phyloP scores from a whole-genome alignment of 352 stramenopile genomes.

The Pythium rhizo-oryzae region DNA sequence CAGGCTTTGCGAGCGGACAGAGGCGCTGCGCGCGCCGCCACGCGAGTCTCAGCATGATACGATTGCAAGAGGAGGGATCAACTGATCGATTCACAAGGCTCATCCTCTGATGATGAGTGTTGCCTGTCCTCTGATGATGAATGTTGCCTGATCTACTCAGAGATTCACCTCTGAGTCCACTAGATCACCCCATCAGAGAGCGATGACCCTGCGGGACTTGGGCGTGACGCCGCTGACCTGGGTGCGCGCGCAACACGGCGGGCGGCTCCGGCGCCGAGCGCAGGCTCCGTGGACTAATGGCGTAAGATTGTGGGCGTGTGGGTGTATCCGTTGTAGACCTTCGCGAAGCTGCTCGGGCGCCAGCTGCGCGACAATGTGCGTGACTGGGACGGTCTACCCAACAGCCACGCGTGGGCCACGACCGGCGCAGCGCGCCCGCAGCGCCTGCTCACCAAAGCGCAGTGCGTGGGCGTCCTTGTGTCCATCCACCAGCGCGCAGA shows the following conservation, averaged over 20 bases:
- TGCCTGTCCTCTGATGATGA: too few species aligned
- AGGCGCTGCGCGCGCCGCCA: background rate
- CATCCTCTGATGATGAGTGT: background rate
- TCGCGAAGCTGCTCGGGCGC: conserved; percentile 59
- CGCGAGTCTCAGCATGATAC: too few species aligned
- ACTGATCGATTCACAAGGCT: too few species aligned
- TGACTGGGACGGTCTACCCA: conserved; percentile 51
- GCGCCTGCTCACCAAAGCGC: conserved; percentile 67
- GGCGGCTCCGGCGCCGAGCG: background rate
- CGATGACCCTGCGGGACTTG: conserved; percentile 4
- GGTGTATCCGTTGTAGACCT: conserved; percentile 43
- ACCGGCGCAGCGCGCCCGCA: conserved; percentile 28
- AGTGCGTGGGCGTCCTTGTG: conserved; percentile 61
- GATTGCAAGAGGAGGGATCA: too few species aligned
- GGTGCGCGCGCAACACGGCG: conserved; percentile 30
- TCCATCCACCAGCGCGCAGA: conserved; percentile 56
- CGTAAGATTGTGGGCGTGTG: background rate
- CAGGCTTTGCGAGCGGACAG: background rate
- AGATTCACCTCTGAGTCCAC: background rate
- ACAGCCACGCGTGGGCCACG: conserved; percentile 55
- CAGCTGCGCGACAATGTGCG: conserved; percentile 47
- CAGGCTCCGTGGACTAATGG: too few species aligned
- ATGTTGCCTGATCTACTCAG: background rate
- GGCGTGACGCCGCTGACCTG: conserved; percentile 49
- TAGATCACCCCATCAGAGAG: too few species aligned